Base-by-base conservation (phyloP, 1,284 basidiomycete genomes). In the Pseudozyma hubeiensis region DNA sequence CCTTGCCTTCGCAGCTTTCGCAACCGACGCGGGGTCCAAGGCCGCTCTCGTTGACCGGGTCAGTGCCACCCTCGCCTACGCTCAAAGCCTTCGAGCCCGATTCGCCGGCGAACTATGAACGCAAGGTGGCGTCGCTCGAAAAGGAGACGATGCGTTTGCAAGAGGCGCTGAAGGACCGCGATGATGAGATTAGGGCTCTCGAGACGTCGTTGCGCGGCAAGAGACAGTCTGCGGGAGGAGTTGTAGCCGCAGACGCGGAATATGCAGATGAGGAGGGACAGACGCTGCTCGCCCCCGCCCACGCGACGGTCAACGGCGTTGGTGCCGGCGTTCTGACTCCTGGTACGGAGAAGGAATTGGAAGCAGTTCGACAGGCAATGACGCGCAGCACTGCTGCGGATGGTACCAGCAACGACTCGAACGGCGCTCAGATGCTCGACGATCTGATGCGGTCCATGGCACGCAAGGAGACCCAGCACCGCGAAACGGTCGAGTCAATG, bases 381-480 rank as follows among this genome's bases (percentile, higher is more conserved):
- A 56, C 61, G 5, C 41, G 50, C 5, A 41, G 40, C 31, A 24
- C 24, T 24, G 53, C 40, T 14, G 31, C 55, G 4, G 44, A 37
- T 7, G 45, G 37, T 16, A 47, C 43, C 16, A 53, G 35, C n/a
- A 31, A 55, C n/a, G 64, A 59, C 30, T 16, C 58, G 19, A 52
- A 54, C 29, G 65, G 62, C 29, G 47, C 56, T 1, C 56, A 57
- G 46, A 53, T 61, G 48, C 57, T 81, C 16, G 72, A 81, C 45
- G 65, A 80, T 14, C 62, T 81, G 46, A 79, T 81, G 78, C 67
- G 76, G 29, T 92, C 94, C 1, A 96, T 97, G 94, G 93, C 93
- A 3, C 91, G 93, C 86, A 96, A 96, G 84, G 93, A 97, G 84
- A 91, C 92, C 2, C 87, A 89, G 50, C 93, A 96, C 84, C 89